Percentiles rank a stretch among this genome's conserved stretches.
Conservation (phyloP, 176 grass and related monocot genomes). For the Juncus inflexus region DNA sequence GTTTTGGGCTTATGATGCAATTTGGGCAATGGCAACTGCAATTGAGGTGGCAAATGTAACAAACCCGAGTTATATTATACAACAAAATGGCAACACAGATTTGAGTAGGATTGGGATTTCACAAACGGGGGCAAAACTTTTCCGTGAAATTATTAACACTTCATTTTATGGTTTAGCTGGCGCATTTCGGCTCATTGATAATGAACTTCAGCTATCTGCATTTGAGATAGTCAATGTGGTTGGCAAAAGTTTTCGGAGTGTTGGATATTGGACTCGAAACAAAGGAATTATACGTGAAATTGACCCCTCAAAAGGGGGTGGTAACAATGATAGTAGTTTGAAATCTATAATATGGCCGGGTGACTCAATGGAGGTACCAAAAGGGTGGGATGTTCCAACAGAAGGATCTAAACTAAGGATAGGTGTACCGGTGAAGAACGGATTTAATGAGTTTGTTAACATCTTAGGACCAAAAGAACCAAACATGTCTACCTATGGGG, state of each 20-base stretch:
- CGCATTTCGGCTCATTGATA: conserved; percentile 26
- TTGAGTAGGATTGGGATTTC: conserved; percentile 31
- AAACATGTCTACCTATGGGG: not conserved
- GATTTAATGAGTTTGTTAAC: conserved; percentile 38
- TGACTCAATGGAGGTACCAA: conserved; percentile 6
- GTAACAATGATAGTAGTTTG: conserved; percentile 20
- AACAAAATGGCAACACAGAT: conserved; percentile 8
- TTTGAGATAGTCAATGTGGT: conserved; percentile 41
- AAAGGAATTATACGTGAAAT: conserved; percentile 2
- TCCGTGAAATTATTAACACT: not conserved
- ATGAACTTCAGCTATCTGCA: conserved; percentile 7
- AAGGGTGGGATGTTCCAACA: conserved; percentile 34
- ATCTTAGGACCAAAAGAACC: not conserved
- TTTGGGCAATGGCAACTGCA: conserved; percentile 43
- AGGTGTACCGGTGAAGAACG: conserved; percentile 33
- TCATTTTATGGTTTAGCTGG: conserved; percentile 33
- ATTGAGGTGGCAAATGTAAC: conserved; percentile 24
- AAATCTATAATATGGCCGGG: conserved; percentile 25
- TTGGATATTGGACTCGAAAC: conserved; percentile 35
- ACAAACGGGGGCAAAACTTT: conserved; percentile 1
- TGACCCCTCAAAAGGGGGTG: not conserved
- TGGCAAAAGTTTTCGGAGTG: not conserved
- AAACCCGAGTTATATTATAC: conserved; percentile 19
- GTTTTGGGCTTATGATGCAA: conserved; percentile 53
- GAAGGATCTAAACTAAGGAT: not conserved